phyloP scores from a whole-genome alignment of 148 eudicot species.

The Rhododendron henanense region DNA sequence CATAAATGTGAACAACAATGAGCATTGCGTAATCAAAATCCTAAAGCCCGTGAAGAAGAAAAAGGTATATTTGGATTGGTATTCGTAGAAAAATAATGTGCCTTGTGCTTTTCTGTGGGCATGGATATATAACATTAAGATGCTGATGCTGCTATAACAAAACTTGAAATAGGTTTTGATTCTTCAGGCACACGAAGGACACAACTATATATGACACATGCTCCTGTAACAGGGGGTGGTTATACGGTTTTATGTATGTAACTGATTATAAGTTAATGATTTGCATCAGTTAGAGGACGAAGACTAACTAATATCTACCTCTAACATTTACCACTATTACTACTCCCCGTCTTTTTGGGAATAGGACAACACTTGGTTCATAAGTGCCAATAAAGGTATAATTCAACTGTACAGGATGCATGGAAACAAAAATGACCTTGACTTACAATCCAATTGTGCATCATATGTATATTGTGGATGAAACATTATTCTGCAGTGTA shows the following conservation, averaged over 20 bases:
- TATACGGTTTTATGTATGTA: neutral
- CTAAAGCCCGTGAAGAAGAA: slow-evolving; percentile 46
- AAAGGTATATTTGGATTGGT: slow-evolving; percentile 23
- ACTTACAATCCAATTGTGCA: neutral
- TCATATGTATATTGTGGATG: neutral
- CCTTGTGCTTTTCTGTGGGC: neutral
- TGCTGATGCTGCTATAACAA: neutral
- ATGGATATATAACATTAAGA: neutral
- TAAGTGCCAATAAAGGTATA: neutral
- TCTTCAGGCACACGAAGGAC: neutral
- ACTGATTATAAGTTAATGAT: neutral
- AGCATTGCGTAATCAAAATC: slow-evolving; percentile 37
- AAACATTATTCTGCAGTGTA: neutral
- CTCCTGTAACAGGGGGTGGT: neutral
- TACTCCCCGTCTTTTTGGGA: neutral
- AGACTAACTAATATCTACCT: neutral
- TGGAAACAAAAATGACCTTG: neutral
- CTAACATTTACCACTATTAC: neutral
- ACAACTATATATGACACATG: neutral
- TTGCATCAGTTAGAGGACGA: neutral
- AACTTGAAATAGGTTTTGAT: neutral
- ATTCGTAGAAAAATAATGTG: neutral
- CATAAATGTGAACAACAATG: slow-evolving; percentile 27
- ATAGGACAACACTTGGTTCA: neutral
- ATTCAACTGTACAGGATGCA: neutral